phyloP scores from a whole-genome alignment of 73 alveolate species.

The Paramecium pentaurelia region DNA sequence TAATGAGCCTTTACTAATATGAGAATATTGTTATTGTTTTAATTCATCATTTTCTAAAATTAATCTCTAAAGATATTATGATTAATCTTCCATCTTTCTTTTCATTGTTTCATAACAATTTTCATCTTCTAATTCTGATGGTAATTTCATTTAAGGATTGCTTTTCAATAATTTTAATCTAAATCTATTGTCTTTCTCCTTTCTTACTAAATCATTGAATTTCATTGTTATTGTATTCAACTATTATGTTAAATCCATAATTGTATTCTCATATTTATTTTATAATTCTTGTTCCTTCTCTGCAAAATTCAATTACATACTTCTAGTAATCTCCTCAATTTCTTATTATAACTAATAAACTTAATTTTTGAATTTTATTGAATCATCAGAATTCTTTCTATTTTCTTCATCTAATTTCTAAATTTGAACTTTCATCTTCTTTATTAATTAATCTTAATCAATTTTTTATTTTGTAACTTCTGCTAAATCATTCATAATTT shows the following conservation, averaged over 20 bases:
- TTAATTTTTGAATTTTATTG: neutral
- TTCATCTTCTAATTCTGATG: constrained; percentile 34
- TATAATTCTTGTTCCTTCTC: constrained; percentile 9
- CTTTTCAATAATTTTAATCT: constrained; percentile 20
- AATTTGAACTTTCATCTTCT: neutral
- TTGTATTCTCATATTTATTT: neutral
- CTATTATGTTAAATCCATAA: neutral
- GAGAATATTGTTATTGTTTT: neutral
- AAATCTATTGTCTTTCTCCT: constrained; percentile 38
- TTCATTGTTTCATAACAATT: constrained; percentile 24
- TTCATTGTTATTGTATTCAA: neutral
- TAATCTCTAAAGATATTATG: neutral
- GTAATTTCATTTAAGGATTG: neutral
- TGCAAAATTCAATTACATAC: neutral
- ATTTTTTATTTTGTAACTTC: neutral
- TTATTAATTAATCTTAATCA: neutral
- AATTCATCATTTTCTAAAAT: constrained; percentile 16
- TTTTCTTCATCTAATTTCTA: neutral
- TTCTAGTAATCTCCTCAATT: constrained; percentile 27
- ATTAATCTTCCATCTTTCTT: constrained; percentile 25
- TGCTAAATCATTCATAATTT: neutral
- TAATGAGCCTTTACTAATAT: neutral
- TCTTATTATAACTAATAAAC: neutral
- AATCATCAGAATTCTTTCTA: neutral
- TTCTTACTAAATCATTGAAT: constrained; percentile 40